Evolutionary conservation across 495 filamentous ascomycete genomes (phyloP).

Genomic region (Arthonia radiata): DNA sequence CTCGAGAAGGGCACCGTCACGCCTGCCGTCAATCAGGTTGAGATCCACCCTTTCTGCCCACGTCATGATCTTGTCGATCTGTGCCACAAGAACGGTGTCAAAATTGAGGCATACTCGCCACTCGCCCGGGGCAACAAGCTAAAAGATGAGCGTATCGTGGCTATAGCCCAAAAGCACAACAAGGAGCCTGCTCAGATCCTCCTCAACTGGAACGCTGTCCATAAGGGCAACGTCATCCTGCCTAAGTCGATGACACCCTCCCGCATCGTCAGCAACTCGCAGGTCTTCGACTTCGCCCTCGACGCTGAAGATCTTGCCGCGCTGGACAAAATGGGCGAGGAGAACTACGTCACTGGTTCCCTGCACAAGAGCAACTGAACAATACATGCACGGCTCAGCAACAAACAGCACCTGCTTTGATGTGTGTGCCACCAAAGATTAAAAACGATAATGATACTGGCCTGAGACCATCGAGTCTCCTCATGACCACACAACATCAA

Average conservation of each 20-base stretch:
- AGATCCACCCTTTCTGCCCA: constrained; percentile 34
- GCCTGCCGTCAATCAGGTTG: constrained; percentile 24
- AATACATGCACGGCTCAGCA: too few species aligned
- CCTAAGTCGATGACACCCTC: constrained; percentile 24
- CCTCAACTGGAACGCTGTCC: constrained; percentile 20
- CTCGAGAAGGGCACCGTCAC: constrained; percentile 17
- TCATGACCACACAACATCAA: too few species aligned
- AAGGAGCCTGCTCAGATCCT: constrained; percentile 16
- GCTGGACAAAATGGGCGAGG: too few species aligned
- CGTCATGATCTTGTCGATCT: constrained; percentile 33
- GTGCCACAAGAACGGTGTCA: constrained; percentile 33
- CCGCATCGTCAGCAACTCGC: constrained; percentile 21
- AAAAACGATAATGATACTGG: too few species aligned
- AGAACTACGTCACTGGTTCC: too few species aligned
- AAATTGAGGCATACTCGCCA: constrained; percentile 41
- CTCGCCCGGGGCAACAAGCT: constrained; percentile 36
- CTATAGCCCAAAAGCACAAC: constrained; percentile 10
- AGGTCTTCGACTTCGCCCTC: constrained; percentile 23
- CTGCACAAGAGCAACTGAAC: too few species aligned
- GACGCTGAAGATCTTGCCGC: constrained; percentile 17
- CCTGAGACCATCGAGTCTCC: too few species aligned
- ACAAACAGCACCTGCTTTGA: too few species aligned
- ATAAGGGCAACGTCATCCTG: constrained; percentile 22
- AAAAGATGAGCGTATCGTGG: constrained; percentile 15
- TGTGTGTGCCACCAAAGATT: too few species aligned